Conservation (phyloP, 257 asterid species). For the Coffea canephora region DNA sequence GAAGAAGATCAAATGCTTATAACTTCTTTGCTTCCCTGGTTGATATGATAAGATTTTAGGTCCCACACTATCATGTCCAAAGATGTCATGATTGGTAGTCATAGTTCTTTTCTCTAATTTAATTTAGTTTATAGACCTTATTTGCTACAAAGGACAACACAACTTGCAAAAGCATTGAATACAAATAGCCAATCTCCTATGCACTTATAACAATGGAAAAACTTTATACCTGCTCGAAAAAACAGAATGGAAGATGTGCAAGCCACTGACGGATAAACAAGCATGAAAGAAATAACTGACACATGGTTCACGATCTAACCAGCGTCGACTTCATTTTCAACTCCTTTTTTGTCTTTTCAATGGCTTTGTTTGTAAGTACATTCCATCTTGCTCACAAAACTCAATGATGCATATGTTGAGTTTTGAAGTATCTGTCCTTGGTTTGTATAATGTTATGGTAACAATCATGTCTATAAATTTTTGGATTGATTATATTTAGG, state of each 20-base stretch:
- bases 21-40: background rate
- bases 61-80: background rate
- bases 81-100: slow-evolving; percentile 1
- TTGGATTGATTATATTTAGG: background rate
- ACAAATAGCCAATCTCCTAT: background rate
- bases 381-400: background rate
- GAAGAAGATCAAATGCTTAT: background rate
- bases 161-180: background rate
- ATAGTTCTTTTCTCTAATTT: background rate
- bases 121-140: background rate
- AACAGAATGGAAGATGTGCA: background rate
- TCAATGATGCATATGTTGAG: background rate
- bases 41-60: background rate
- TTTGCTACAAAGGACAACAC: background rate
- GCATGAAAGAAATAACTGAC: background rate
- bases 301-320: background rate
- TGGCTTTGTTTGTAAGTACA: slow-evolving; percentile 11
- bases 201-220: background rate
- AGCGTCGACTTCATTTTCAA: background rate
- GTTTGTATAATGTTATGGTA: background rate
- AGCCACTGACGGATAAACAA: background rate
- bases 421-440: background rate
- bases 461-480: background rate
- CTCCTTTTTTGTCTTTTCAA: background rate
- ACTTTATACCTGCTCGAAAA: background rate